A percentile compares a stretch with the other conserved stretches of the same genome.
These are phyloP conservation scores for Excoecaria cochinchinensis DNA, from an alignment of 345 rosid genomes.

Conservation along the genomic window DNA sequence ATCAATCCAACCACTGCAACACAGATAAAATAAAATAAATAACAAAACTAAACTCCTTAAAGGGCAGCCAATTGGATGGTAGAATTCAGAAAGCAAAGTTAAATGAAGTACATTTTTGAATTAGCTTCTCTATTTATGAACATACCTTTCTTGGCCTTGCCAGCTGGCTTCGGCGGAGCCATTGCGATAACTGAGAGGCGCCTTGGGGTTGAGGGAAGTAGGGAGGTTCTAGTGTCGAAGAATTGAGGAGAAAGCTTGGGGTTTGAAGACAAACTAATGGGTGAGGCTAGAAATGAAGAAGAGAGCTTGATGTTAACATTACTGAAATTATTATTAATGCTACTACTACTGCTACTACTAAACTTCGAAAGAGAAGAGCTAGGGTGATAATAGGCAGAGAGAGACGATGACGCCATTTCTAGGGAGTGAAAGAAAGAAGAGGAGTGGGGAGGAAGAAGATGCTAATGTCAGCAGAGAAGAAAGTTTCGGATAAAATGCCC, in stretches of 20 bases:
- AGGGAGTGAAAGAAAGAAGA: no score
- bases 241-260: conserved; percentile 48
- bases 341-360: not conserved
- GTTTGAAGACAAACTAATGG: conserved; percentile 47
- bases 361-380: not conserved
- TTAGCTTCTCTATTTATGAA: not conserved
- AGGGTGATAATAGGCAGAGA: conserved; percentile 1
- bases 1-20: conserved; percentile 28
- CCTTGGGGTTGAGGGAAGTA: conserved; percentile 53
- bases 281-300: conserved; percentile 40
- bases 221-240: conserved; percentile 40
- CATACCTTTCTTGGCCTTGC: conserved; percentile 83
- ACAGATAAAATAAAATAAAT: not conserved
- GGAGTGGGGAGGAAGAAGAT: conserved; percentile 16
- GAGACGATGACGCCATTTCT: conserved; percentile 15
- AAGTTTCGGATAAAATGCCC: conserved; percentile 28
- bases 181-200: conserved; percentile 77
- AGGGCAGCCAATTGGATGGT: not conserved
- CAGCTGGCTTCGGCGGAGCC: conserved; percentile 94
- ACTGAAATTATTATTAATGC: not conserved
- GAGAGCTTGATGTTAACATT: conserved; percentile 32
- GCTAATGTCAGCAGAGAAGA: conserved; percentile 22
- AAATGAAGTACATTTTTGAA: conserved; percentile 3
- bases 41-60: no score
- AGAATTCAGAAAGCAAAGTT: not conserved